phyloP scores from a whole-genome alignment of 768 basidiomycete species.

The Amanita polypyramis region DNA sequence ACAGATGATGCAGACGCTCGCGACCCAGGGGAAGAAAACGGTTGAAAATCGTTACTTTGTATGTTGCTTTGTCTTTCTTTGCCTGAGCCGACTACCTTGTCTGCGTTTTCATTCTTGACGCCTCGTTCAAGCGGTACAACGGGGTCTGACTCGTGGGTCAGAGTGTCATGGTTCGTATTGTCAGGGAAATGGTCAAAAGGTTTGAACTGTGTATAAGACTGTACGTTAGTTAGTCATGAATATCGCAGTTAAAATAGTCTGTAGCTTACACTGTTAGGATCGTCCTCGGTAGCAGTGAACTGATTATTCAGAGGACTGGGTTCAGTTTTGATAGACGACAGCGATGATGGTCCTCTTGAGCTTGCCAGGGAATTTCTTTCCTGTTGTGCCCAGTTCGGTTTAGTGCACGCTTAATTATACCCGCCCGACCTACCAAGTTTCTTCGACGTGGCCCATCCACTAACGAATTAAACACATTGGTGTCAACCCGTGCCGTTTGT shows the following conservation, averaged over 20 bases:
- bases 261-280: background rate
- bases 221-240: background rate
- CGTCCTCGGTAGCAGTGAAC: background rate
- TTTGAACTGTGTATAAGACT: background rate
- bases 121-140: slow-evolving; percentile 2
- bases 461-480: background rate
- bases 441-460: background rate
- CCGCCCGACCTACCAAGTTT: background rate
- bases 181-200: background rate
- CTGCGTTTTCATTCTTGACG: background rate
- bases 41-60: background rate
- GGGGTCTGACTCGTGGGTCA: slow-evolving; percentile 1
- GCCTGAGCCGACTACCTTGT: background rate
- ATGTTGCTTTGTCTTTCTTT: background rate
- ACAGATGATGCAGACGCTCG: background rate
- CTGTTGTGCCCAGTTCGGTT: background rate
- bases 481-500: background rate
- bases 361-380: background rate
- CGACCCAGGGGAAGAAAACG: background rate
- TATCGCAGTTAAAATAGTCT: background rate
- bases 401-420: background rate
- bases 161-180: background rate
- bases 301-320: background rate
- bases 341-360: background rate
- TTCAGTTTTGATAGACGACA: background rate